Conservation (phyloP, 2,329 filamentous ascomycete genomes). For the Zymoseptoria brevis region DNA sequence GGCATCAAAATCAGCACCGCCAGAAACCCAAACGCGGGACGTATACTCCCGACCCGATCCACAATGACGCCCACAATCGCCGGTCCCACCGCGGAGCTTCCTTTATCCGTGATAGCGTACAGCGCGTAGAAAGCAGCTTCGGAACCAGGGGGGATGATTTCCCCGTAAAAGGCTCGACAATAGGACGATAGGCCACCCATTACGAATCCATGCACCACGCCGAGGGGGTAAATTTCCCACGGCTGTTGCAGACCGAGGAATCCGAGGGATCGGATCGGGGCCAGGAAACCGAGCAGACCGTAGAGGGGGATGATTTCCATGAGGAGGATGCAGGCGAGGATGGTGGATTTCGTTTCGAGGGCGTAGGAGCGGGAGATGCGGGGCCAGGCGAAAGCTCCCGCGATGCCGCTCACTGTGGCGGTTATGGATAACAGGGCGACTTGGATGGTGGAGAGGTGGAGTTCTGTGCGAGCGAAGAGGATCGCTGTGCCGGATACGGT, state of each 20-base stretch:
- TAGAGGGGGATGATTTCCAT: constrained; percentile 89
- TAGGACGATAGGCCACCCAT: constrained; percentile 82
- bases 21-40: constrained; percentile 72
- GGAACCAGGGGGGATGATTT: constrained; percentile 81
- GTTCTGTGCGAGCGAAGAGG: constrained; percentile 81
- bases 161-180: constrained; percentile 80
- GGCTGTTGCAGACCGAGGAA: constrained; percentile 74
- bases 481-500: constrained; percentile 92
- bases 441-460: constrained; percentile 79
- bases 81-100: constrained; percentile 81
- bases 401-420: constrained; percentile 72
- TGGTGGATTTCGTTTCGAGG: constrained; percentile 69
- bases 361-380: constrained; percentile 60
- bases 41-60: constrained; percentile 47
- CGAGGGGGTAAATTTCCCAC: constrained; percentile 88
- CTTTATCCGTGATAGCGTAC: constrained; percentile 94
- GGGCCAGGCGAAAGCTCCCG: constrained; percentile 83
- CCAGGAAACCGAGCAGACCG: constrained; percentile 74
- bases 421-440: constrained; percentile 85
- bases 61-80: constrained; percentile 85
- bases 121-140: constrained; percentile 91
- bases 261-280: constrained; percentile 63
- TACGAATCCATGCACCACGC: constrained; percentile 78
- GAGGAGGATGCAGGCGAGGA: constrained; percentile 72
- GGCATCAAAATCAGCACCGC: constrained; percentile 70